These are phyloP conservation scores for Mariannaea elegans DNA, from an alignment of 2,329 filamentous ascomycete species.

Conservation along the genomic window DNA sequence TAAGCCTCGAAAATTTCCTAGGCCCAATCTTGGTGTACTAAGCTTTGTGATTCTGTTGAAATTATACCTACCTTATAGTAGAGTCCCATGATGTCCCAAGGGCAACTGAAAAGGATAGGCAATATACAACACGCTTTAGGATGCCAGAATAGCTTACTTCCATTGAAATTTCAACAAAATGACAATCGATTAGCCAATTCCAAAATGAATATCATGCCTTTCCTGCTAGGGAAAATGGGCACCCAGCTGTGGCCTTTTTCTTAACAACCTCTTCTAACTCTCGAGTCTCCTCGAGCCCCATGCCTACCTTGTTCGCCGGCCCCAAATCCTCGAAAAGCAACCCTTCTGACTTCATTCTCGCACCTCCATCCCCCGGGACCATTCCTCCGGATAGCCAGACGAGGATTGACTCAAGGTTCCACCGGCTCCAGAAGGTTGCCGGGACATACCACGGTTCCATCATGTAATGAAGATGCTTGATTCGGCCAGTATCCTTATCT, in stretches of 20 bases:
- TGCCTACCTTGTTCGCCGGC: slow-evolving; percentile 62
- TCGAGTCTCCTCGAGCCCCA: slow-evolving; percentile 57
- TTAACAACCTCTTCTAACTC: slow-evolving; percentile 43
- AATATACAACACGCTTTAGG: too few relatives aligned
- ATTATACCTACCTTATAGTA: too few relatives aligned
- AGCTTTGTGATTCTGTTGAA: too few relatives aligned
- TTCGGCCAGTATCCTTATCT: slow-evolving; percentile 62
- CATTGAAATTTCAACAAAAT: too few relatives aligned
- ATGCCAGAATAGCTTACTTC: too few relatives aligned
- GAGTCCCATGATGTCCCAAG: too few relatives aligned
- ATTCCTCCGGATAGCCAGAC: slow-evolving; percentile 53
- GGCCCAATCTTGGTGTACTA: too few relatives aligned
- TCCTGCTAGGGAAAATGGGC: slow-evolving; percentile 51
- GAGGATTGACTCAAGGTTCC: slow-evolving; percentile 65
- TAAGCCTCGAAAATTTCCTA: too few relatives aligned
- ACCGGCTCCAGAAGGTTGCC: slow-evolving; percentile 68
- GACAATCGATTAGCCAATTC: too few relatives aligned
- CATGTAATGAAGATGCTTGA: slow-evolving; percentile 61
- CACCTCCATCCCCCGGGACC: slow-evolving; percentile 54
- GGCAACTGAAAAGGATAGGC: too few relatives aligned
- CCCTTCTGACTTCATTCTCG: slow-evolving; percentile 55
- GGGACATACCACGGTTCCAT: slow-evolving; percentile 73
- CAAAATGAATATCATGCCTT: neutral
- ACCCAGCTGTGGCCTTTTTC: slow-evolving; percentile 47
- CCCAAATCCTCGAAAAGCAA: slow-evolving; percentile 70